These are phyloP conservation scores for Tylopilus balloui DNA, from an alignment of 768 basidiomycete genomes.

Conservation along the genomic window DNA sequence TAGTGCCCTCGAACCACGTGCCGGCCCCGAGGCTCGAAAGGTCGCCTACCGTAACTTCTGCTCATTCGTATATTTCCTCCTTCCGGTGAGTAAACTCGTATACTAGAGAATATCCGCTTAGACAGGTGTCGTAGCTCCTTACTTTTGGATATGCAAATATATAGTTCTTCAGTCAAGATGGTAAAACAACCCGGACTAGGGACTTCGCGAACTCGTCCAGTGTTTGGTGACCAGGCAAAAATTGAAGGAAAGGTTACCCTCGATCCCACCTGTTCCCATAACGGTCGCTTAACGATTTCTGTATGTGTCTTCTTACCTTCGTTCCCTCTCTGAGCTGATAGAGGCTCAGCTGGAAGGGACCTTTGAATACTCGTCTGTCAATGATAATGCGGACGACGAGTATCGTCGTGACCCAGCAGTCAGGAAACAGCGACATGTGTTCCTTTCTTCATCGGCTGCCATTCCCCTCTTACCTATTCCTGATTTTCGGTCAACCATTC, in stretches of 20 bases:
- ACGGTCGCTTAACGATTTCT: constrained; percentile 54
- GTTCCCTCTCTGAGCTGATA: constrained; percentile 2
- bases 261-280: constrained; percentile 46
- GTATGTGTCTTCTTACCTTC: constrained; percentile 31
- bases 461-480: constrained; percentile 35
- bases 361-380: constrained; percentile 43
- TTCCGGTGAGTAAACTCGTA: constrained; percentile 40
- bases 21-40: constrained; percentile 25
- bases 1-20: constrained; percentile 32
- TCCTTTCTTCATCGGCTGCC: constrained; percentile 44
- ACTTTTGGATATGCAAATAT: constrained; percentile 57
- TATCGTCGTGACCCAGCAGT: constrained; percentile 17
- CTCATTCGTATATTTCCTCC: constrained; percentile 44
- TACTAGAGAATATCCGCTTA: constrained; percentile 5
- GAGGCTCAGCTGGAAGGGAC: constrained; percentile 54
- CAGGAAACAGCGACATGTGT: constrained; percentile 40
- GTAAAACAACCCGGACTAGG: constrained; percentile 29
- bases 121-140: constrained; percentile 36
- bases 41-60: constrained; percentile 12
- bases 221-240: constrained; percentile 58
- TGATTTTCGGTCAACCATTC: constrained; percentile 24
- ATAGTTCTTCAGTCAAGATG: constrained; percentile 58
- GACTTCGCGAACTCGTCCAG: constrained; percentile 34
- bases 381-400: constrained; percentile 17
- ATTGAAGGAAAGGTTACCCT: constrained; percentile 58